These are phyloP conservation scores for Globisporangium viniferum DNA, from an alignment of 352 stramenopile genomes.

Conservation along the genomic window DNA sequence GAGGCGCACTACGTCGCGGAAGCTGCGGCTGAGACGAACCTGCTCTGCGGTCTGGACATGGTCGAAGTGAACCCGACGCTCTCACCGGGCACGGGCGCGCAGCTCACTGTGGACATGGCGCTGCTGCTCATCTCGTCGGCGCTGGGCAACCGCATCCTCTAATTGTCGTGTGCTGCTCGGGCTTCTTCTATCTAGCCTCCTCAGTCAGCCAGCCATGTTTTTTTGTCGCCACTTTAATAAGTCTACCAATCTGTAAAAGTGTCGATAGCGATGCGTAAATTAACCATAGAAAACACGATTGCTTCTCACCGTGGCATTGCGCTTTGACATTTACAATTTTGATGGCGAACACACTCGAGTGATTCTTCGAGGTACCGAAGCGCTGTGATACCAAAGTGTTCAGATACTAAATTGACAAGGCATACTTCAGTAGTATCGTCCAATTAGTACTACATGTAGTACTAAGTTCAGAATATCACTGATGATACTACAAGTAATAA, in stretches of 20 bases:
- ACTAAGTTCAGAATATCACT: too few species aligned
- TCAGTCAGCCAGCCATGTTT: neutral
- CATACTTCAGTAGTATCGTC: too few species aligned
- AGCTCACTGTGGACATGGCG: constrained; percentile 93
- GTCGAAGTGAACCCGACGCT: constrained; percentile 95
- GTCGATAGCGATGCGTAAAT: neutral
- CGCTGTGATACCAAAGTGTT: neutral
- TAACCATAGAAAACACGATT: constrained; percentile 6
- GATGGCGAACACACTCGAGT: neutral
- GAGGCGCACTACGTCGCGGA: constrained; percentile 97
- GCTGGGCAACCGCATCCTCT: constrained; percentile 92
- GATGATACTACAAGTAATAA: too few species aligned
- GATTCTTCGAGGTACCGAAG: too few species aligned
- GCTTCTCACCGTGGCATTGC: neutral
- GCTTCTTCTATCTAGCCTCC: neutral
- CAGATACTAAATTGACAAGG: too few species aligned
- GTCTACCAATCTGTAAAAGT: neutral
- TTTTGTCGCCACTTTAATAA: neutral
- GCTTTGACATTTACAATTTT: too few species aligned
- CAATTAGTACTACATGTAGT: too few species aligned
- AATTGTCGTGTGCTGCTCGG: constrained; percentile 14
- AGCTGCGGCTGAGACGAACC: constrained; percentile 87
- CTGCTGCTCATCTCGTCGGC: constrained; percentile 91
- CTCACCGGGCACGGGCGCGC: constrained; percentile 80
- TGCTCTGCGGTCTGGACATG: constrained; percentile 90